Percentiles rank a stretch among this genome's conserved stretches.
Conservation (phyloP, 345 rosid species). For the Salix udensis region DNA sequence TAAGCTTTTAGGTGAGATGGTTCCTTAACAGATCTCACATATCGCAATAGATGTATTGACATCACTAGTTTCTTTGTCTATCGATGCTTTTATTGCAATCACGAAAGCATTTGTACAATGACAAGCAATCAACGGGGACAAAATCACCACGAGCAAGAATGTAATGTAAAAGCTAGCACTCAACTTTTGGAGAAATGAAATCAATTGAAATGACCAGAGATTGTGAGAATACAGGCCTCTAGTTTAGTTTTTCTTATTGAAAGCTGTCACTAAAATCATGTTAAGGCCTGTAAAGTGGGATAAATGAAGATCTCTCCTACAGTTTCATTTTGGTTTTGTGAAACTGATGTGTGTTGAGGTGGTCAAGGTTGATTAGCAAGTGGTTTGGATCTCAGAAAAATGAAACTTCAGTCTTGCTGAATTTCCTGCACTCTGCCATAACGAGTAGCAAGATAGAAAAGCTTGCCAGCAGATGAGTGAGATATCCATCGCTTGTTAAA, state of each 20-base stretch:
- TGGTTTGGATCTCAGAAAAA: neutral
- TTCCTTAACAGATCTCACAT: neutral
- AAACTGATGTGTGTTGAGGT: neutral
- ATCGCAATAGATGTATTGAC: neutral
- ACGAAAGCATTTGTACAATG: neutral
- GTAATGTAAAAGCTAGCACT: neutral
- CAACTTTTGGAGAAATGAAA: neutral
- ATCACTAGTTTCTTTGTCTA: neutral
- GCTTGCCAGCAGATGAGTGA: constrained; percentile 11
- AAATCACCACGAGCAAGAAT: neutral
- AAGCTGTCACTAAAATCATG: neutral
- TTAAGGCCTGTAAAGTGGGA: neutral
- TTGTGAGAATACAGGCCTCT: neutral
- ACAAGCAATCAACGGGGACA: neutral
- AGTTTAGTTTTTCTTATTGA: too few species aligned
- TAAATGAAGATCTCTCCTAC: neutral
- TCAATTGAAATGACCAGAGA: neutral
- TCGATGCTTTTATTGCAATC: neutral
- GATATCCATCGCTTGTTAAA: constrained; percentile 25
- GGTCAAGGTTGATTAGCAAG: constrained; percentile 1
- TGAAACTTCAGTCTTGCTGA: constrained; percentile 8
- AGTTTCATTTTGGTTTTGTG: neutral
- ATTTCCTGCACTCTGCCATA: constrained; percentile 17
- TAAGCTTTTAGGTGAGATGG: too few species aligned
- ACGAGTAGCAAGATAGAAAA: constrained; percentile 6